phyloP scores from a whole-genome alignment of 306 rosid genomes.

The Glycyrrhiza uralensis region DNA sequence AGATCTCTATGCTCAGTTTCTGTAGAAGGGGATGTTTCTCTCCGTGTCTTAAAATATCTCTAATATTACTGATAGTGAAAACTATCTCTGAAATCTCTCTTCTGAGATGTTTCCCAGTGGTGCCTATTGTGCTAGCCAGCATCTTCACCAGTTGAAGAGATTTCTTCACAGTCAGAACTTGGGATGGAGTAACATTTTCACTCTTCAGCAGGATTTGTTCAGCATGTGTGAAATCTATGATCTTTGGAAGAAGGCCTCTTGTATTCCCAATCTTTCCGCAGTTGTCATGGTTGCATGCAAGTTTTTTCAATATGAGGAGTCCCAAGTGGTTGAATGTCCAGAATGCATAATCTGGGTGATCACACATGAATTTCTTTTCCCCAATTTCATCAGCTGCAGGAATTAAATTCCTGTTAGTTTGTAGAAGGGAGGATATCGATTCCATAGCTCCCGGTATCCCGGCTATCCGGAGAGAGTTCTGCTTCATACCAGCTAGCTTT shows the following conservation, averaged over 20 bases:
- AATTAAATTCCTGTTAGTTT: constrained; percentile 45
- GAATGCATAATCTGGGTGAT: constrained; percentile 48
- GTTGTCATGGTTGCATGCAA: constrained; percentile 73
- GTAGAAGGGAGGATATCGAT: constrained; percentile 79
- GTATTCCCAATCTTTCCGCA: constrained; percentile 96
- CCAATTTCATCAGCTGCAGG: constrained; percentile 71
- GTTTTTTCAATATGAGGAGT: constrained; percentile 73
- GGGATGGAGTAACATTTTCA: constrained; percentile 39
- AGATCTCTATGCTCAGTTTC: constrained; percentile 69
- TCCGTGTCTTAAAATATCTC: constrained; percentile 71
- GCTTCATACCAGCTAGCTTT: constrained; percentile 72
- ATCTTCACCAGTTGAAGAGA: constrained; percentile 84
- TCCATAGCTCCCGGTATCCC: constrained; percentile 94
- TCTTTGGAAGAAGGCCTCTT: constrained; percentile 81
- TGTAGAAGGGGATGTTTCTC: constrained; percentile 62
- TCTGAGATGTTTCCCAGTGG: constrained; percentile 63
- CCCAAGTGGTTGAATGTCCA: constrained; percentile 82
- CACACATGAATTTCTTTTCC: constrained; percentile 52
- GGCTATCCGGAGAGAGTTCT: constrained; percentile 75
- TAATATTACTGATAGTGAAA: constrained; percentile 72
- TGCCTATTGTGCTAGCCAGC: constrained; percentile 70
- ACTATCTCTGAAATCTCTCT: constrained; percentile 77
- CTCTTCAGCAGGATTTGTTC: constrained; percentile 58
- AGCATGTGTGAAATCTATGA: constrained; percentile 70
- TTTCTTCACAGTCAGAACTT: constrained; percentile 60